Conservation (phyloP, 2,329 filamentous ascomycete genomes). For the Helotiales sp. region DNA sequence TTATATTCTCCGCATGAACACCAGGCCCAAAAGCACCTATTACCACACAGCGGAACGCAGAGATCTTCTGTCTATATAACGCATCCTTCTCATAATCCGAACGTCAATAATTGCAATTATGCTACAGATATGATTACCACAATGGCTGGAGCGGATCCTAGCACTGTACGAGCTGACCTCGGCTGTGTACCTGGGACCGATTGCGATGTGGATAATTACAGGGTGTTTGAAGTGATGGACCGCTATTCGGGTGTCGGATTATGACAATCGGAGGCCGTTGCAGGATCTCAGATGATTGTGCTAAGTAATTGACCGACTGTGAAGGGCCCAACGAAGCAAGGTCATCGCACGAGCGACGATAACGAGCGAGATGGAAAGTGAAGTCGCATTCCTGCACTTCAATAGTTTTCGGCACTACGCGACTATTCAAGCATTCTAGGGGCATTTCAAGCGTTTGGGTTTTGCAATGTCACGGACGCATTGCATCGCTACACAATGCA, state of each 20-base stretch:
- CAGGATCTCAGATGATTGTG: background rate
- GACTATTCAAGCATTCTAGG: slow-evolving; percentile 1
- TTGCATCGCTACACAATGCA: slow-evolving; percentile 3
- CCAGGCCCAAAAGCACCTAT: slow-evolving; percentile 15
- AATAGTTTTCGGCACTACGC: slow-evolving; percentile 8
- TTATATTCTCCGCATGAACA: slow-evolving; percentile 12
- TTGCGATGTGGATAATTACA: slow-evolving; percentile 43
- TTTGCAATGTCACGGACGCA: slow-evolving; percentile 1
- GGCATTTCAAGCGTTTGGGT: background rate
- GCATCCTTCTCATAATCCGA: slow-evolving; percentile 12
- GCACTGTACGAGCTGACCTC: slow-evolving; percentile 40
- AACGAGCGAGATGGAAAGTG: too few species aligned
- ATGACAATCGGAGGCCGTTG: slow-evolving; percentile 12
- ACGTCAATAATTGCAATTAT: slow-evolving; percentile 37
- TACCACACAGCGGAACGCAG: slow-evolving; percentile 9
- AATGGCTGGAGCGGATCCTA: slow-evolving; percentile 40
- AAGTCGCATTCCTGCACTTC: background rate
- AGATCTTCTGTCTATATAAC: slow-evolving; percentile 21
- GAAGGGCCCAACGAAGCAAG: too few species aligned
- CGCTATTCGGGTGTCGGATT: slow-evolving; percentile 37
- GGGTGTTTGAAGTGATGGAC: slow-evolving; percentile 46
- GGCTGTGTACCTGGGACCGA: slow-evolving; percentile 41
- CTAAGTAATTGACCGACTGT: background rate
- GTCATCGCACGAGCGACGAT: too few species aligned
- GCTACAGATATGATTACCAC: slow-evolving; percentile 46